Conservation (phyloP, 352 stramenopile genomes). For the Lagenidium sp. region DNA sequence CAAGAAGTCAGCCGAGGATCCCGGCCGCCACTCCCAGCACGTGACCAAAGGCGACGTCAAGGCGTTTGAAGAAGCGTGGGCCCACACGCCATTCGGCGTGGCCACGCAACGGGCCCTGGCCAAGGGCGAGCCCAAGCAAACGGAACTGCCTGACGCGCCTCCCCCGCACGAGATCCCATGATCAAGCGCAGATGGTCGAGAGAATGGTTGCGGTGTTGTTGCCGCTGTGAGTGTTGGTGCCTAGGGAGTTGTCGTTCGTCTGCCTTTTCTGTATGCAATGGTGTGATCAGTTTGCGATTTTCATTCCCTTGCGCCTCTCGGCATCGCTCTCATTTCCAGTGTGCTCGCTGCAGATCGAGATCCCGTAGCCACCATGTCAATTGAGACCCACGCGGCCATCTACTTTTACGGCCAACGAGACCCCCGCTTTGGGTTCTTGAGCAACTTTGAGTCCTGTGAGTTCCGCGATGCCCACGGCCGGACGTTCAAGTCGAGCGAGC, state of each 20-base stretch:
- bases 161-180: constrained; percentile 42
- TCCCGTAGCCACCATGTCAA: no score
- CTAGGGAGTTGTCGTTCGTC: background rate
- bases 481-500: constrained; percentile 52
- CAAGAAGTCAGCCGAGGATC: constrained; percentile 23
- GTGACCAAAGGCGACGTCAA: constrained; percentile 27
- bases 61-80: constrained; percentile 41
- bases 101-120: constrained; percentile 33
- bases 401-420: constrained; percentile 50
- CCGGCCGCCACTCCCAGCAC: constrained; percentile 26
- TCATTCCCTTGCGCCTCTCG: constrained; percentile 2
- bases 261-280: background rate
- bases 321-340: no score
- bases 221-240: constrained; percentile 2
- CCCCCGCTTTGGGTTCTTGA: constrained; percentile 31
- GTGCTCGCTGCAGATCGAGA: no score
- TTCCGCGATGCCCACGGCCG: constrained; percentile 25
- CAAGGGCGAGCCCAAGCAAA: constrained; percentile 26
- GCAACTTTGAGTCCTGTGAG: constrained; percentile 51
- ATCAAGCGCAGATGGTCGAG: constrained; percentile 6
- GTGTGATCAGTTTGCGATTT: no score
- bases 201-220: constrained; percentile 2
- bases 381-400: constrained; percentile 21
- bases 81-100: constrained; percentile 43
- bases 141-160: constrained; percentile 31